Base-by-base conservation (phyloP, 148 eudicot genomes). In the Rhododendron henanense region DNA sequence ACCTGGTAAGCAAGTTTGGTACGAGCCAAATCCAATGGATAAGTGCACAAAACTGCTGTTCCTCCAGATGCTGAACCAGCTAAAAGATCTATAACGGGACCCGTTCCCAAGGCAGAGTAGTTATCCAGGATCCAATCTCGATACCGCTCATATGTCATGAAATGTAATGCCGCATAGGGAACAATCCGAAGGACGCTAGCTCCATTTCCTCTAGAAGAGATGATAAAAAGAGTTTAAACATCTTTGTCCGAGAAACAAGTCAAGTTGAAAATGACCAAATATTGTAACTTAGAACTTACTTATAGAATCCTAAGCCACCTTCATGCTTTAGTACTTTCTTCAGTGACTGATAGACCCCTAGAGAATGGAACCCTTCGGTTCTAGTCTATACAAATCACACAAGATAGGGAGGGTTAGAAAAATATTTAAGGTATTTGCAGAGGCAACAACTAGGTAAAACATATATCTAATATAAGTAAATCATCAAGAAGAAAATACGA, bases 61-160 rank as follows among this genome's bases (percentile, higher is more conserved):
- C 99, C 99, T 57, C 99, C 99, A 85, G 98, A 91, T 69, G 95
- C 95, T 67, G 98, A 95, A 86, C 99, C 99, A 80, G 99, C 98
- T 77, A 97, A 87, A 89, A 97, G 98, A 90, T 97, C 98, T 39
- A 97, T 89, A 85, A 97, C 71, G 9, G 99, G 93, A 39, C 99
- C 98, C 0, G 98, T 97, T 75, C 99, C 99, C 45, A 97, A 74
- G n/a, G 91, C 94, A 87, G 94, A 86, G 86, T 91, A 93, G 82
- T 95, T 94, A 85, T 87, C 88, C 85, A 91, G 88, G 23, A 97
- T 90, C 94, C 94, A 94, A 74, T 81, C 86, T 65, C 98, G 95
- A 86, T 97, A 97, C 86, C 90, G 95, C 93, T 97, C 99, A 86
- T 97, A 97, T 11, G 99, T 89, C 98, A 97, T 97, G 89, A 87